Base-by-base conservation (phyloP, 495 filamentous ascomycete genomes). In the Baudoinia panamericana region DNA sequence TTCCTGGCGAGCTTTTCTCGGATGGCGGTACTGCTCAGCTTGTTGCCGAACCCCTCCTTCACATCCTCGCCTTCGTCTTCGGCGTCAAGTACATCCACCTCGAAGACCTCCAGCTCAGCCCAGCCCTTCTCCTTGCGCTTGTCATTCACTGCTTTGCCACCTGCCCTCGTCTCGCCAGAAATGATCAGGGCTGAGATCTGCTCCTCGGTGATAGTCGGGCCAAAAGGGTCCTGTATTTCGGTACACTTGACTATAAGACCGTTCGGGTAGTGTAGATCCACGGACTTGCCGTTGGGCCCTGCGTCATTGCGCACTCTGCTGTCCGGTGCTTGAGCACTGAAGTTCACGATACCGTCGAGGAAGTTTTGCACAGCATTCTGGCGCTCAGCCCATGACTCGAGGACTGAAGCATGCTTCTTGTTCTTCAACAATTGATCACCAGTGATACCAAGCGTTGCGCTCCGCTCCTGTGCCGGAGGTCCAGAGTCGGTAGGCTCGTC, bases 21-120 rank as follows among this genome's bases (percentile, higher is more conserved):
- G 19, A 57, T 55, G 18, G 46, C 50, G 3, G 55, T 57, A 37
- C 90, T 95, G 66, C 87, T 93, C 52, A 97, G 81, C 61, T 94
- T 97, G 21, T 70, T 68, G 3, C 77, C 72, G 55, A 88, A 93
- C 34, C 57, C 58, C 32, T 71, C 68, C 24, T 74, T 70, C 35
- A 48, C 50, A 12, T 36, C 53, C 3, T 51, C 49, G 13, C 56
- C 59, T 29, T 62, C 64, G 71, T 70, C 28, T 80, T 70, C 67
- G 8, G 77, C 68, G 57, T 86, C 76, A 15, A 95, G 70, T 24
- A 95, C 86, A 50, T 90, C 84, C n/a, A 96, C 81, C 57, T 90
- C 85, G 56, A 86, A 93, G 6, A 90, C 73, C 21, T 84, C 77
- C 36, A 96, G 63, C 25, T 59, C 54, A 24, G 65, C 53, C 84